Conservation (phyloP, 345 rosid genomes). For the Combretum micranthum region DNA sequence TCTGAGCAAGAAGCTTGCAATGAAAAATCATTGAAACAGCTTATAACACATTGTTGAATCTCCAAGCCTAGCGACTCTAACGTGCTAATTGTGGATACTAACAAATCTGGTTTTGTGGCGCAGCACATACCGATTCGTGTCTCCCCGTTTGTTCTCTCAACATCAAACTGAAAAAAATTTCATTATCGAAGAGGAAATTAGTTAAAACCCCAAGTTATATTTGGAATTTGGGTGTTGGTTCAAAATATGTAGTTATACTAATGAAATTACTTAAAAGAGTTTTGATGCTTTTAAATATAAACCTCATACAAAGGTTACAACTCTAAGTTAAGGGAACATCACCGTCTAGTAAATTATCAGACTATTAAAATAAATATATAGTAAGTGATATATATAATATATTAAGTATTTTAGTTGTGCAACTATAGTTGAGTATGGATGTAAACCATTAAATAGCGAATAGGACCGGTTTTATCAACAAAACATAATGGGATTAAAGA, state of each 20-base stretch:
- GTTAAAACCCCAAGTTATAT: too few species aligned
- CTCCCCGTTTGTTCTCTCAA: constrained; percentile 24
- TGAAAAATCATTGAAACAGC: constrained; percentile 43
- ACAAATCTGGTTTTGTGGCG: constrained; percentile 25
- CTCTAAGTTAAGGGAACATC: too few species aligned
- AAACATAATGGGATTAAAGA: too few species aligned
- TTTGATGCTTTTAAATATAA: not conserved
- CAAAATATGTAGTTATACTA: not conserved
- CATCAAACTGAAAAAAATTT: constrained; percentile 26
- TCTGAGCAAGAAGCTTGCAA: constrained; percentile 40
- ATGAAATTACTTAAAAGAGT: not conserved
- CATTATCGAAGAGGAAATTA: not conserved
- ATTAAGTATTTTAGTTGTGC: too few species aligned
- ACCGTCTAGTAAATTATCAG: too few species aligned
- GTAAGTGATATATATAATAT: too few species aligned
- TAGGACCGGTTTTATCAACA: too few species aligned
- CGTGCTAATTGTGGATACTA: constrained; percentile 28
- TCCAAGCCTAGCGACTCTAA: constrained; percentile 32
- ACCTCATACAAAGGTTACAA: too few species aligned
- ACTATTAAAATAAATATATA: too few species aligned
- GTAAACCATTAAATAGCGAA: too few species aligned
- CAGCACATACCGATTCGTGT: constrained; percentile 31
- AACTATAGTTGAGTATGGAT: too few species aligned
- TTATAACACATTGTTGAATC: constrained; percentile 36
- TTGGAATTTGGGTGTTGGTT: too few species aligned